phyloP scores from a whole-genome alignment of 495 filamentous ascomycete genomes.

The Xylaria intraflava region DNA sequence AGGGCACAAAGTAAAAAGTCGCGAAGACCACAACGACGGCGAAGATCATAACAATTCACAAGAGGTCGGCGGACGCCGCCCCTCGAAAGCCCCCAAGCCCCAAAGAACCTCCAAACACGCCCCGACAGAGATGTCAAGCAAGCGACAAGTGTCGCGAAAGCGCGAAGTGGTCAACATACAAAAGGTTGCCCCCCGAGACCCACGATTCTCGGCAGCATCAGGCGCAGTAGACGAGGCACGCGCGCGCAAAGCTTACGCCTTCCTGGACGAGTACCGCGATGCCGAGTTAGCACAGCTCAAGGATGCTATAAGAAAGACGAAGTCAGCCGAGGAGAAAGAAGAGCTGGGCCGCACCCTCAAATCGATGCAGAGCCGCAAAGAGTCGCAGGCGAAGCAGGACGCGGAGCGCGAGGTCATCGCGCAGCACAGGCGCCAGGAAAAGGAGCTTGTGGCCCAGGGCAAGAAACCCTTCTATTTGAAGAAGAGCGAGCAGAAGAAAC shows the following conservation, averaged over 20 bases:
- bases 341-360: slow-evolving; percentile 58
- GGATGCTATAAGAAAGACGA: slow-evolving; percentile 56
- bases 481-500: slow-evolving; percentile 81
- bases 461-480: slow-evolving; percentile 89
- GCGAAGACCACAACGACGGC: slow-evolving; percentile 13
- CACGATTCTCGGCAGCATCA: slow-evolving; percentile 66
- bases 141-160: slow-evolving; percentile 70
- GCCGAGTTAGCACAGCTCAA: slow-evolving; percentile 70
- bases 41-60: not conserved
- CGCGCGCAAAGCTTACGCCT: slow-evolving; percentile 65
- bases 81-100: slow-evolving; percentile 16
- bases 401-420: slow-evolving; percentile 56
- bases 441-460: slow-evolving; percentile 72
- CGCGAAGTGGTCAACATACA: slow-evolving; percentile 58
- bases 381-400: slow-evolving; percentile 60
- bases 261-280: slow-evolving; percentile 77
- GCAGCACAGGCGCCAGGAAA: slow-evolving; percentile 74
- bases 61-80: slow-evolving; percentile 9
- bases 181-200: slow-evolving; percentile 62
- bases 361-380: slow-evolving; percentile 62
- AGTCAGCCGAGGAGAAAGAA: slow-evolving; percentile 54
- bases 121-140: slow-evolving; percentile 71
- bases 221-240: slow-evolving; percentile 41
- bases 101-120: slow-evolving; percentile 77
- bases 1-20: slow-evolving; percentile 30